These are phyloP conservation scores for Claviceps arundinis DNA, from an alignment of 2,329 filamentous ascomycete genomes.

Conservation along the genomic window DNA sequence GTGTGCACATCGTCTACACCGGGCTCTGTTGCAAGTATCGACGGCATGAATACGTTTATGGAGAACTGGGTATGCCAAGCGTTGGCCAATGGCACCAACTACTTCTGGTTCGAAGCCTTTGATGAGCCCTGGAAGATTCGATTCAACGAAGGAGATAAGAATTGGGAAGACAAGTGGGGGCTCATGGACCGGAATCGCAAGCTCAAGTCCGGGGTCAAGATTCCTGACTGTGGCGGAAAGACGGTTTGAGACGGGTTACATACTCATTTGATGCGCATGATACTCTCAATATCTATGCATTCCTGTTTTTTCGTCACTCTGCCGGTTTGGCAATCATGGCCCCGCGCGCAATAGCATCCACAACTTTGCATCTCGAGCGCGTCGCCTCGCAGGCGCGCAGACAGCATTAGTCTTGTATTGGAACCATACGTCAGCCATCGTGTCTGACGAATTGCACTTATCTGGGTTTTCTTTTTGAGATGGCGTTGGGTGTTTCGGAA, in stretches of 20 bases:
- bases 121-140: conserved; percentile 88
- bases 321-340: background rate
- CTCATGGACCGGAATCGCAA: conserved; percentile 76
- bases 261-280: no score
- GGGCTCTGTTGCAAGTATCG: conserved; percentile 64
- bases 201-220: conserved; percentile 69
- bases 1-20: conserved; percentile 36
- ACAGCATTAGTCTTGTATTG: background rate
- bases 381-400: background rate
- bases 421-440: background rate
- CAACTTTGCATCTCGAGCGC: background rate
- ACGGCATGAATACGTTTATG: conserved; percentile 78
- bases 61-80: conserved; percentile 71
- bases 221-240: conserved; percentile 75
- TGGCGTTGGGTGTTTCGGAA: background rate
- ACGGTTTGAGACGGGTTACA: conserved; percentile 28
- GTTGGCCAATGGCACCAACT: conserved; percentile 71
- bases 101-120: conserved; percentile 96
- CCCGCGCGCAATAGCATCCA: background rate
- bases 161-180: conserved; percentile 96
- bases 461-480: background rate
- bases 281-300: background rate
- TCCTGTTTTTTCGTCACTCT: background rate
- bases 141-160: conserved; percentile 54
- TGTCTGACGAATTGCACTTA: background rate